Conservation (phyloP, 805 yeast genomes). For the Cyberlindnera xishuangbannaensis region DNA sequence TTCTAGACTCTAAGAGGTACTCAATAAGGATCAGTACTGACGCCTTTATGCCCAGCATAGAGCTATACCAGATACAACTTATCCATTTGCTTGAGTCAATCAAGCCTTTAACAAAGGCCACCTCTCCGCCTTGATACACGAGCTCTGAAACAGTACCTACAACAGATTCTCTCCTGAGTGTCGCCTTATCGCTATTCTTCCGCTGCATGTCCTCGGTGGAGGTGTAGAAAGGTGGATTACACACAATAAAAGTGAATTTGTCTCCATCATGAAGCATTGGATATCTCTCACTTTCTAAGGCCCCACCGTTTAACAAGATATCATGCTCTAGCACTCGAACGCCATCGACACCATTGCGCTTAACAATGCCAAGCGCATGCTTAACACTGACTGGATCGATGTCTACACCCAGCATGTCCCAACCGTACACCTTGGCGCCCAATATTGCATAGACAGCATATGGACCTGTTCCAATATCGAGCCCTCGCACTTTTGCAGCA, state of each 20-base stretch:
- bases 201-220: constrained; percentile 29
- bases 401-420: constrained; percentile 38
- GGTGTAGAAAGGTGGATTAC: constrained; percentile 50
- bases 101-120: constrained; percentile 32
- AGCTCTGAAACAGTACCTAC: constrained; percentile 34
- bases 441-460: constrained; percentile 42
- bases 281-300: too few species aligned
- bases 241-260: constrained; percentile 31
- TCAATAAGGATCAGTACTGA: constrained; percentile 11
- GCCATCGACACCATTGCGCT: constrained; percentile 22
- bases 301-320: too few species aligned
- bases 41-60: constrained; percentile 30
- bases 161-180: constrained; percentile 20
- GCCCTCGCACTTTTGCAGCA: constrained; percentile 14
- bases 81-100: constrained; percentile 29
- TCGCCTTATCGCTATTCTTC: constrained; percentile 22
- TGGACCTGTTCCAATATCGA: constrained; percentile 49
- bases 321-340: constrained; percentile 15
- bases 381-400: constrained; percentile 31
- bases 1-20: constrained; percentile 1
- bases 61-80: constrained; percentile 32
- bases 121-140: constrained; percentile 42
- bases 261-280: too few species aligned
- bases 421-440: constrained; percentile 23
- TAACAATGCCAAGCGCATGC: constrained; percentile 26